Evolutionary conservation across 495 filamentous ascomycete species (phyloP), one percentile per base, ranked within the genome.

Genomic region (Aspergillus carlsbadensis): DNA sequence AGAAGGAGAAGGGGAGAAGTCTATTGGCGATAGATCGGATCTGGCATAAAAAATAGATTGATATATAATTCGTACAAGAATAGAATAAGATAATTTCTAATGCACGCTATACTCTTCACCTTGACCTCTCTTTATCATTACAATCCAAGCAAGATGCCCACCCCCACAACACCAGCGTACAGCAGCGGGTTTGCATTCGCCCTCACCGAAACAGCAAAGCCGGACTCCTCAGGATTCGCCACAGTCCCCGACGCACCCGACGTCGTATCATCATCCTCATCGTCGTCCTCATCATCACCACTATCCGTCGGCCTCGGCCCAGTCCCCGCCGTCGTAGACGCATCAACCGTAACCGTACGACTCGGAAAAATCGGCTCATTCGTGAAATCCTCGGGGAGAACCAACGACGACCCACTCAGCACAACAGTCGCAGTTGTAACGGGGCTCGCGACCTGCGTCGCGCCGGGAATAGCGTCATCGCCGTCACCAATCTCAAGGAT

Each of bases 401-500:
- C 0, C 1, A 57, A 24, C 4, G 37, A 22, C 15, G 45, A 39
- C 0, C 54, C 54, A 10, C 5, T 20, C 10, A 44, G 5, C 0
- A 22, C 15, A 2, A 50, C 64, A 0, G 70, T 70, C 2, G 62
- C 62, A 0, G 62, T 59, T 22, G 74, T 75, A 5, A 87, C 86
- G 0, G 89, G 71, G 31, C 83, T 84, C 10, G 69, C 43, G 8
- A 90, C 88, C 21, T 63, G 64, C 0, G 83, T 85, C 1, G 88
- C 90, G 45, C 80, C 79, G 0, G 91, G 91, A 1, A 96, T 81
- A 3, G 76, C 72, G n/a, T 69, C 61, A 2, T 71, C 68, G 13
- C 87, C 86, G 5, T 70, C 78, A n/a, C 77, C 77, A 51, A 96
- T 92, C 72, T 92, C 90, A 17, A 78, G 58, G 47, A 95, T 78